Conservation (phyloP, 148 eudicot genomes). For the Heliamphora exappendiculata region DNA sequence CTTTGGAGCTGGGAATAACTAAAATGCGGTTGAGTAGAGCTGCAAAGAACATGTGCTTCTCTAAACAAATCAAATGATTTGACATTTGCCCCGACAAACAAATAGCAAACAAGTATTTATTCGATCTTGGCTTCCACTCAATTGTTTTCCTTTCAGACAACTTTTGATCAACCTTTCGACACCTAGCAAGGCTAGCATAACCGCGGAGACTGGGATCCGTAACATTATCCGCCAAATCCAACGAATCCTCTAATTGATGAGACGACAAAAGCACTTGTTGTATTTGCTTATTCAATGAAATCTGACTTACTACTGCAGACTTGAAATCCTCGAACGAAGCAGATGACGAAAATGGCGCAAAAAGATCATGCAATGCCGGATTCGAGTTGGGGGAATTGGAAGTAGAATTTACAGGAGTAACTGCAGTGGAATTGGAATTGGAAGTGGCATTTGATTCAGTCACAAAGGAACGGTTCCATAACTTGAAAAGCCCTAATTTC, state of each 20-base stretch:
- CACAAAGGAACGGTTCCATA: constrained; percentile 41
- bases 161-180: constrained; percentile 55
- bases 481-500: constrained; percentile 45
- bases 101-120: constrained; percentile 72
- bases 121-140: constrained; percentile 72
- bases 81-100: constrained; percentile 96
- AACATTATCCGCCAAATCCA: constrained; percentile 30
- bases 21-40: constrained; percentile 73
- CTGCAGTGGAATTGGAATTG: constrained; percentile 5
- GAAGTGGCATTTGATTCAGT: constrained; percentile 12
- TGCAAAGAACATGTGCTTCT: constrained; percentile 98
- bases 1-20: constrained; percentile 76
- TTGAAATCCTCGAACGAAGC: constrained; percentile 34
- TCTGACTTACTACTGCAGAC: constrained; percentile 38
- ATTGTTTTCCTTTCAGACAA: constrained; percentile 52
- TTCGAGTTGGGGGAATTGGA: constrained; percentile 20
- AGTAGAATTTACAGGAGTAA: constrained; percentile 6
- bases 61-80: constrained; percentile 86
- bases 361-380: neutral
- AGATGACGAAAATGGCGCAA: neutral
- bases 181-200: constrained; percentile 27
- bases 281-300: constrained; percentile 63
- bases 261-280: constrained; percentile 62
- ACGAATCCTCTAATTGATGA: constrained; percentile 36
- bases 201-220: constrained; percentile 29